Evolutionary conservation across 1,284 basidiomycete genomes (phyloP).

Genomic region (Ganoderma boninense): DNA sequence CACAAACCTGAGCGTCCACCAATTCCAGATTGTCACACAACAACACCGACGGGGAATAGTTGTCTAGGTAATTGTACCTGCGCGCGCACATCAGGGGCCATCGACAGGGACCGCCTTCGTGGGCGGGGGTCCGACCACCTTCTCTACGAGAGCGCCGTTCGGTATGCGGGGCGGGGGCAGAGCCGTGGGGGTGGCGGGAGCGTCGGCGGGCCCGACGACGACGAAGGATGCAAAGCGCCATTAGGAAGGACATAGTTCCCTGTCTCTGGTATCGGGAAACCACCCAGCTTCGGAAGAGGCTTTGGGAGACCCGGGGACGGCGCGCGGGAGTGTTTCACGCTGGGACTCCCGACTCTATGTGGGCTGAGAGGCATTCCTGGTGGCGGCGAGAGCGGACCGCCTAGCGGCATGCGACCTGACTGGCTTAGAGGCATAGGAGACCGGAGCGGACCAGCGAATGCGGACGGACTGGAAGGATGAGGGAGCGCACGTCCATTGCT

Average conservation of each 20-base stretch:
- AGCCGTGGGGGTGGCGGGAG: conserved; percentile 7
- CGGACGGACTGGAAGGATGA: conserved; percentile 17
- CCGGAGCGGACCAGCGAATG: conserved; percentile 29
- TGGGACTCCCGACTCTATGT: conserved; percentile 26
- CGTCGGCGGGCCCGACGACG: conserved; percentile 18
- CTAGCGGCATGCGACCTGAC: conserved; percentile 22
- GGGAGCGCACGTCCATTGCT: conserved; percentile 27
- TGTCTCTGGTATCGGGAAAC: conserved; percentile 25
- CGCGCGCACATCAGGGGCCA: conserved; percentile 23
- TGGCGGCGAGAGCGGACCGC: conserved; percentile 28
- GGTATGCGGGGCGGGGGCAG: conserved; percentile 25
- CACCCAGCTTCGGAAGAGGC: conserved; percentile 20
- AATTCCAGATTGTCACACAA: background rate
- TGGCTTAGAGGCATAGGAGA: conserved; percentile 25
- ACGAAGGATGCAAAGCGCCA: conserved; percentile 13
- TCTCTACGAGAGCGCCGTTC: conserved; percentile 29
- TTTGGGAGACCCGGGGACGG: conserved; percentile 30
- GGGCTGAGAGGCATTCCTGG: conserved; percentile 27
- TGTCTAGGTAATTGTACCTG: background rate
- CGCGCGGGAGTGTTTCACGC: conserved; percentile 21
- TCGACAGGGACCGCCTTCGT: conserved; percentile 35
- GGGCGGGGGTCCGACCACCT: conserved; percentile 11
- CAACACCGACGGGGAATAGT: background rate
- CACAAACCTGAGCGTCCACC: background rate
- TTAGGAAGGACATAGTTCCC: conserved; percentile 25